Evolutionary conservation across 2,329 filamentous ascomycete genomes (phyloP), one percentile per base, ranked within the genome.

Genomic region (Diaporthe vexans): DNA sequence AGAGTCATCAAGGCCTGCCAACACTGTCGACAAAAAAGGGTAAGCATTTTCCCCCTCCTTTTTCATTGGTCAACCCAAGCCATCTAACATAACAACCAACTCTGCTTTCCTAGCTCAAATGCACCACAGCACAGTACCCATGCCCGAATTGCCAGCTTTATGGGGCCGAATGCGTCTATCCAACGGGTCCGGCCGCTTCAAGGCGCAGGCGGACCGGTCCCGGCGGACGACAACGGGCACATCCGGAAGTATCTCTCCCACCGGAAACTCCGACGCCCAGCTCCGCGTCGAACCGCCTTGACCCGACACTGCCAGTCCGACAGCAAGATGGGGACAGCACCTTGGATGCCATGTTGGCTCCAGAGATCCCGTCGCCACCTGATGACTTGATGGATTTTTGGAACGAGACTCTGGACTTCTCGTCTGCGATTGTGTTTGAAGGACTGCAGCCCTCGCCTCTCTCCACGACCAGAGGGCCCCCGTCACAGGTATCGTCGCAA

Each of bases 121-220:
- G 61, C 29, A 67, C 61, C 61, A 67, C 61, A 17, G 43, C 61
- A 10, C 43, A 67, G 13, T 67, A 67, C 7, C 63, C 63, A 24
- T 67, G 63, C 33, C 46, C 61, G 0, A 67, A 67, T 4, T 67
- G 46, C 29, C 63, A 67, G 15, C 43, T 67, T 13, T 67, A 52
- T 8, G 63, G 63, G 4, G 46, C 63, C 21, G 46, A 52, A 52
- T 37, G 63, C 24, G 46, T 67, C 46, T 52, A 52, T 26, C 63
- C 21, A 21, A 35, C 46, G 11, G 63, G 29, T 3, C n/a, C 63
- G 8, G 9, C 63, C 4, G 21, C 63, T 11, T 7, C 46, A 10
- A 15, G 29, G 46, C 46, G 46, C 29, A 67, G 46, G 46, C 21
- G 63, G 4, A 35, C 10, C 8, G 63, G 63, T 3, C 2, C 3